Conservation (phyloP, 139 green algal species). For the Chlamydomonas schloesseri region DNA sequence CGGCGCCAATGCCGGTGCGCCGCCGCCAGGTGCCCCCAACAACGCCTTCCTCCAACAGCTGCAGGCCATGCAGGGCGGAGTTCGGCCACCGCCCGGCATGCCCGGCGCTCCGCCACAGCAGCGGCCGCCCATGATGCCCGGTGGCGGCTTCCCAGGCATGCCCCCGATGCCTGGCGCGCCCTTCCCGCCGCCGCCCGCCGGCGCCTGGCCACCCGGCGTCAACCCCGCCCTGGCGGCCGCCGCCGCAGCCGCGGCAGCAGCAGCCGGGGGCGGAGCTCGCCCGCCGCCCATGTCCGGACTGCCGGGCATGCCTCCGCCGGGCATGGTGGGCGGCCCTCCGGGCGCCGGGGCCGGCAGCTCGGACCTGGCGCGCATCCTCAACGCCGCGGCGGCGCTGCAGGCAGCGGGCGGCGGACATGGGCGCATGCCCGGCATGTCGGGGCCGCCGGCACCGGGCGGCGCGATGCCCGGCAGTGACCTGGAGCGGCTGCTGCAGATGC, state of each 20-base stretch:
- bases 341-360: not conserved
- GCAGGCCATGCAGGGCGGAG: not conserved
- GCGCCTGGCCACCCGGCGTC: not conserved
- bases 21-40: not conserved
- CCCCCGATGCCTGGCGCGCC: not conserved
- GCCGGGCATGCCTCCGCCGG: not conserved
- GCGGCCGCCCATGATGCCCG: not conserved
- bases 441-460: not conserved
- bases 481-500: constrained; percentile 29
- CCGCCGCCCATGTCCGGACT: not conserved
- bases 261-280: not conserved
- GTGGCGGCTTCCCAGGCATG: too few relatives aligned
- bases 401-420: not conserved
- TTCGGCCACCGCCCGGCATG: not conserved
- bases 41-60: not conserved
- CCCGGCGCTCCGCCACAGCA: not conserved
- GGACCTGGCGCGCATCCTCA: constrained; percentile 8
- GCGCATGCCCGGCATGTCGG: not conserved
- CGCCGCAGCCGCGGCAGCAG: not conserved
- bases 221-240: constrained; percentile 23
- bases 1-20: not conserved
- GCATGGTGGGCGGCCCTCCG: not conserved
- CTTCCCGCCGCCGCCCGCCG: not conserved
- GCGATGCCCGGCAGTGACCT: constrained; percentile 20
- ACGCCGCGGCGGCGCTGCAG: not conserved